Base-by-base conservation (phyloP, 208 protist genomes). In the Vickermania spadyakhi region DNA sequence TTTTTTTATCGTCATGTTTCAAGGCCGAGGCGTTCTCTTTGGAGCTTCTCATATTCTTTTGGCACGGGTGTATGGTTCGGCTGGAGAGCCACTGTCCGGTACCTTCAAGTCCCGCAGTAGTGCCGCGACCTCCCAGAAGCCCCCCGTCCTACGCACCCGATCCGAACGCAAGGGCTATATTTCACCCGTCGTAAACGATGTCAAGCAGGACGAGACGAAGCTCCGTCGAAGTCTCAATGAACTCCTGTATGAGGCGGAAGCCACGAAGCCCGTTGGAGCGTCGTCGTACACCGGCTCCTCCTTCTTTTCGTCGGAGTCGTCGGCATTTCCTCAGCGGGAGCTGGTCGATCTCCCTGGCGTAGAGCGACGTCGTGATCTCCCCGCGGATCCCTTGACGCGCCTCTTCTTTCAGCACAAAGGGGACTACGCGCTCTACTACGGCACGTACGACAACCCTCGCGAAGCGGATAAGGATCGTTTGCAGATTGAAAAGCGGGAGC, bases 371-470 rank as follows among this genome's bases (percentile, higher is more conserved):
- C 83, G 84, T 28, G 89, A 96, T 60, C 70, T 96, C 4, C 89
- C 89, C 0, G 86, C 86, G 0, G 89, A 96, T 68, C 89, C 89
- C 4, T 89, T 96, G 70, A 96, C 89, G 1, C 78, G 89, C 1
- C 77, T 96, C 53, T 96, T 96, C 76, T 96, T 96, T 62, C 89
- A 96, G 69, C 86, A 92, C 73, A 86, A 93, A 66, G 89, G 89
- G 22, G 86, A 96, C 31, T 78, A 93, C 66, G 89, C 89, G 66
- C 73, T 96, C 14, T 93, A 96, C 74, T 91, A 96, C 69, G 84
- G 86, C 67, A 91, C 70, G 51, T 96, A 91, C 64, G 89, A 91
- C 41, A 27, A 45, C n/a, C 84, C 86, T 23, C 89, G 81, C 52
- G 50, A 29, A 11, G 79, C 79, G 60, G 89, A 96, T 54, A 62